Evolutionary conservation across 805 yeast genomes (phyloP), one percentile per base, ranked within the genome.

Genomic region (Scheffersomyces spartinae): DNA sequence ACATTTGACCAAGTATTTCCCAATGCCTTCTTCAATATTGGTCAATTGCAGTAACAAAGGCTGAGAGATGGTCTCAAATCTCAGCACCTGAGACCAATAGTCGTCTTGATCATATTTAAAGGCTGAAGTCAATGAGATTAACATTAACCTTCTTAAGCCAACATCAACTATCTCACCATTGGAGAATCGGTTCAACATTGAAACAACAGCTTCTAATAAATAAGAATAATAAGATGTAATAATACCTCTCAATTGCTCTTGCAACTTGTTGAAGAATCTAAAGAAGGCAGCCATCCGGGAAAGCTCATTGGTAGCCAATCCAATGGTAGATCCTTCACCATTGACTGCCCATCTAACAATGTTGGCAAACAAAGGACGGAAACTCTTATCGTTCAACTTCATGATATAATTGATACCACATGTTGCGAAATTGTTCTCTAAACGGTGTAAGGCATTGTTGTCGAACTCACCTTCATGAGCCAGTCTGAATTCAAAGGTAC

Each of bases 21-120:
- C 94, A 40, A 83, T 71, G 9, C 70, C 52, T 36, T 73, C 76
- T 39, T 83, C 94, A 33, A 83, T 67, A 40, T 65, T 70, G 5
- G 55, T 42, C 35, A 86, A 58, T 57, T 85, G 95, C 13, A 54
- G 55, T 31, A 80, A 56, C 34, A 91, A 62, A 3, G 79, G 67
- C 19, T 52, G 63, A 9, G 76, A 66, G 14, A 85, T 65, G 26
- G 71, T 54, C 20, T 80, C 93, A 47, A 84, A 91, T 47, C 98
- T 71, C 14, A 84, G 71, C 26, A 77, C 78, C 23, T 84, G 73
- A 31, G 80, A 77, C 99, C 99, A 91, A 57, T 82, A 91, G 43
- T 91, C 98, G 40, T 81, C 94, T 44, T 77, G 82, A 45, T 88
- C 96, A 43, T 74, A 78, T 42, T 76, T 81, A 61, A 91, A 85